phyloP scores from a whole-genome alignment of 208 protist species.

The Herpetomonas samuelpessoai region DNA sequence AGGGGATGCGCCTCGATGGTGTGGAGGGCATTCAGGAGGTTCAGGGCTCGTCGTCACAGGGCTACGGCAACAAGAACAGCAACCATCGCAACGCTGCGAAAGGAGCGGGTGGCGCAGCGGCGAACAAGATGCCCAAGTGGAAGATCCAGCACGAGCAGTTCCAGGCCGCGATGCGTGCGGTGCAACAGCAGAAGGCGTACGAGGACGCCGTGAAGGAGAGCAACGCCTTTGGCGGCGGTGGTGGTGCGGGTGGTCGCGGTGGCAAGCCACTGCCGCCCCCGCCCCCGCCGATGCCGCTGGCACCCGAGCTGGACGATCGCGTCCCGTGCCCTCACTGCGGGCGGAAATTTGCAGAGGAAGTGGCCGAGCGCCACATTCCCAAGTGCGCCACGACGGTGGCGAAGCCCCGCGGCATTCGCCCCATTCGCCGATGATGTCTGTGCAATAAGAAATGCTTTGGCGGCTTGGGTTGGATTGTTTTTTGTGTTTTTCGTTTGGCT shows the following conservation, averaged over 20 bases:
- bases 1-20: slow-evolving; percentile 56
- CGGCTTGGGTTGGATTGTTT: background rate
- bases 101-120: slow-evolving; percentile 7
- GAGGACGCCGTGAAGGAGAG: slow-evolving; percentile 7
- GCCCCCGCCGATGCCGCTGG: slow-evolving; percentile 34
- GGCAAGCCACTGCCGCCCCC: slow-evolving; percentile 15
- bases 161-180: slow-evolving; percentile 83
- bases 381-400: slow-evolving; percentile 85
- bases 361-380: slow-evolving; percentile 86
- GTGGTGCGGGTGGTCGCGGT: slow-evolving; percentile 11
- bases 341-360: slow-evolving; percentile 80
- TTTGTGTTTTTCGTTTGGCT: too few relatives aligned
- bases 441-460: background rate
- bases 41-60: slow-evolving; percentile 2
- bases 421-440: slow-evolving; percentile 38
- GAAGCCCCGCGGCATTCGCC: slow-evolving; percentile 83
- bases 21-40: slow-evolving; percentile 74
- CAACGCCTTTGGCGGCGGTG: background rate
- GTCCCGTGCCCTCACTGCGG: slow-evolving; percentile 89
- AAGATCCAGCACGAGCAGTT: slow-evolving; percentile 90
- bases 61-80: slow-evolving; percentile 12
- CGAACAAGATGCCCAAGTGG: slow-evolving; percentile 84
- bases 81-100: slow-evolving; percentile 7
- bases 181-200: slow-evolving; percentile 32
- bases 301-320: slow-evolving; percentile 64